Percentiles rank a stretch among this genome's conserved stretches.
Evolutionary conservation across 2,329 filamentous ascomycete genomes (phyloP).

Genomic region (Pseudogymnoascus sp.): DNA sequence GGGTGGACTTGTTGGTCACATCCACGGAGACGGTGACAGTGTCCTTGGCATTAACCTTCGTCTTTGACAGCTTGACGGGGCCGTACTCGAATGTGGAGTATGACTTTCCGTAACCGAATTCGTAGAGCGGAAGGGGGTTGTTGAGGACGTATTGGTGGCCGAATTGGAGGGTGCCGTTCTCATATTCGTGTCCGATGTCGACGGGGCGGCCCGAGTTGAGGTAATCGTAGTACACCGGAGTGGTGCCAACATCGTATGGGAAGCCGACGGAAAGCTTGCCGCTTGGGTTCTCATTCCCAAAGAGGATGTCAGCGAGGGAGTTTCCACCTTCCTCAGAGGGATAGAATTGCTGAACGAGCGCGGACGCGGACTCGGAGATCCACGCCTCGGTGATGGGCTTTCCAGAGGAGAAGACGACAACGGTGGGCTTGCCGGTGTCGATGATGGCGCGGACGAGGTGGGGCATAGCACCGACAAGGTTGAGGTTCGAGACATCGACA

Average conservation of each 20-base stretch:
- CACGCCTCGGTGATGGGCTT: conserved; percentile 68
- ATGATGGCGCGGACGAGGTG: conserved; percentile 60
- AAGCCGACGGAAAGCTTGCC: conserved; percentile 68
- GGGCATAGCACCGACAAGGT: conserved; percentile 63
- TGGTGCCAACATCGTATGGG: conserved; percentile 58
- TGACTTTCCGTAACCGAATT: conserved; percentile 76
- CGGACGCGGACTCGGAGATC: conserved; percentile 58
- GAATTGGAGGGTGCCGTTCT: conserved; percentile 65
- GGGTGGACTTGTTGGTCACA: conserved; percentile 53
- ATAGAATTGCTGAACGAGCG: conserved; percentile 69
- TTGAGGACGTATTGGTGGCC: conserved; percentile 87
- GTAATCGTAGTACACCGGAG: conserved; percentile 67
- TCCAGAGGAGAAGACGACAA: conserved; percentile 77
- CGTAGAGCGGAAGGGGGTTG: conserved; percentile 66
- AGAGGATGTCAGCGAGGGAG: conserved; percentile 70
- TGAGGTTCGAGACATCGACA: conserved; percentile 56
- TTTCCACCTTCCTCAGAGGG: conserved; percentile 75
- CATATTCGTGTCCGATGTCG: conserved; percentile 63
- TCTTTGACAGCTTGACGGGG: conserved; percentile 37
- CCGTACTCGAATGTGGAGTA: conserved; percentile 56
- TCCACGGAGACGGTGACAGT: conserved; percentile 45
- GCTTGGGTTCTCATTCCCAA: conserved; percentile 63
- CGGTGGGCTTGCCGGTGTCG: conserved; percentile 63
- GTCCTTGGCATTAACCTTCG: conserved; percentile 33
- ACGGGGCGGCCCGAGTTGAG: conserved; percentile 72